Conservation (phyloP, 257 asterid genomes). For the Nicotiana tabacum region DNA sequence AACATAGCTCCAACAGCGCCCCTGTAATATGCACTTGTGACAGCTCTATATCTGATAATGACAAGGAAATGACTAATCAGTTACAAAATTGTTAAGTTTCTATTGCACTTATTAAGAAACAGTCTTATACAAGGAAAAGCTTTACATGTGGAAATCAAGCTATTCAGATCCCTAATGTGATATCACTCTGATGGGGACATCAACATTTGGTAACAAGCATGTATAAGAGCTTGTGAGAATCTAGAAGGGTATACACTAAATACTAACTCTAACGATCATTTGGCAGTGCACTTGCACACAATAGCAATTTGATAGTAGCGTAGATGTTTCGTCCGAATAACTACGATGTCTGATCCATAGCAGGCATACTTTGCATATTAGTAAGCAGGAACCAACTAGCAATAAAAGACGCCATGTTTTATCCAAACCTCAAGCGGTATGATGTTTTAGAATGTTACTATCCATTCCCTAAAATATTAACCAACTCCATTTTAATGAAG, state of each 20-base stretch:
- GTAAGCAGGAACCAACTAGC: not conserved
- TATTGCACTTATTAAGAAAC: not conserved
- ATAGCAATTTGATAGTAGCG: not conserved
- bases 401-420: not conserved
- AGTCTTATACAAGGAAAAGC: not conserved
- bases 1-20: constrained; percentile 88
- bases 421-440: not conserved
- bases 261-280: not conserved
- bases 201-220: not conserved
- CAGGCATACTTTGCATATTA: not conserved
- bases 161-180: not conserved
- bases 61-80: not conserved
- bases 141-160: not conserved
- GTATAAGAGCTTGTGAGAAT: not conserved
- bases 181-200: not conserved
- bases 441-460: not conserved
- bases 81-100: not conserved
- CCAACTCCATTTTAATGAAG: not conserved
- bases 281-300: not conserved
- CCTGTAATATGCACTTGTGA: constrained; percentile 80
- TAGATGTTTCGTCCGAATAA: not conserved
- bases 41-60: constrained; percentile 65
- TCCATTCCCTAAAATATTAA: not conserved
- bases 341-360: not conserved
- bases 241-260: not conserved